Conservation (phyloP, 371 early-diverging fungal species). For the Aphelidium insulamus region DNA sequence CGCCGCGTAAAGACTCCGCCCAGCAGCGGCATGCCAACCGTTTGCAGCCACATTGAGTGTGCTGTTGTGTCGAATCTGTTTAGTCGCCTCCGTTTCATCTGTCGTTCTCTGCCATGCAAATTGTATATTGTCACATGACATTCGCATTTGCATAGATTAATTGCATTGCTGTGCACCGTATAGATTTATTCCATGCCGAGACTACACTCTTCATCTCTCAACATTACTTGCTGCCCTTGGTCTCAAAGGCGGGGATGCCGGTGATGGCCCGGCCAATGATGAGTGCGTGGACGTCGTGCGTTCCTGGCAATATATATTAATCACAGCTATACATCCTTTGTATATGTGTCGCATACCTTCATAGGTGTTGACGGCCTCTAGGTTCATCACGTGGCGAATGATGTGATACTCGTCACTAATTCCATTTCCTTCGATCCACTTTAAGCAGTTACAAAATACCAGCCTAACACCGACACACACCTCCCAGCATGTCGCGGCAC, state of each 20-base stretch:
- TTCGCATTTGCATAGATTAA: too few species aligned
- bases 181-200: too few species aligned
- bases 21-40: too few species aligned
- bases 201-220: neutral
- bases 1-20: too few species aligned
- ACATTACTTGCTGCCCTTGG: neutral
- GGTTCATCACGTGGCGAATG: slow-evolving; percentile 82
- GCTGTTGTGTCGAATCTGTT: too few species aligned
- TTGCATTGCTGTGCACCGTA: too few species aligned
- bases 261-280: slow-evolving; percentile 90
- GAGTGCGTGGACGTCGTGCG: slow-evolving; percentile 84
- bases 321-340: neutral
- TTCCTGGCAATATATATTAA: slow-evolving; percentile 17
- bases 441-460: neutral
- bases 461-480: slow-evolving; percentile 7
- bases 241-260: slow-evolving; percentile 55
- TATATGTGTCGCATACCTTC: slow-evolving; percentile 24
- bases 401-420: slow-evolving; percentile 93
- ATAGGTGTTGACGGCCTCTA: slow-evolving; percentile 92
- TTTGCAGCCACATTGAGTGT: too few species aligned
- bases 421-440: slow-evolving; percentile 59
- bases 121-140: too few species aligned
- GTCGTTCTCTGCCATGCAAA: too few species aligned
- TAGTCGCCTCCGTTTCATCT: too few species aligned
- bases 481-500: slow-evolving; percentile 67